Base-by-base conservation (phyloP, 345 rosid species). In the Streptanthus diversifolius region DNA sequence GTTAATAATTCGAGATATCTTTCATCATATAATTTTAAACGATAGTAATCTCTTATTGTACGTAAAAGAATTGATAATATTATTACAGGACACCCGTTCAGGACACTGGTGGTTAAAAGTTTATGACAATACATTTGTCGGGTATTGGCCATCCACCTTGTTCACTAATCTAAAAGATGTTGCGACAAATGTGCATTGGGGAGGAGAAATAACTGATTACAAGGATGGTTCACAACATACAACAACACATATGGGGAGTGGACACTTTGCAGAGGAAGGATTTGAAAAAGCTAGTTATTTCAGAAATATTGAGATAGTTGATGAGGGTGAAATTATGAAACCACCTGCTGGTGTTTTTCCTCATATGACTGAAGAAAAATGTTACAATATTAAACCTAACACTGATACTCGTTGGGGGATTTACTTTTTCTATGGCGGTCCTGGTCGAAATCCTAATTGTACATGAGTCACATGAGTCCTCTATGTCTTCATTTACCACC, bases 21-120 rank as follows among this genome's bases (percentile, higher is more conserved):
- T 60, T 22, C 13, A 29, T 5, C 1, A 30, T 29, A 60, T 10
- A 10, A 36, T 5, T 22, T 60, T 5, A 13, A n/a, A 14, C n/a
- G n/a, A n/a, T n/a, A 37, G 13, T 8, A 14, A 3, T 36, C 44
- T 59, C 10, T 19, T 60, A 22, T 60, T 2, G 19, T 7, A 53
- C 8, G 5, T 59, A 19, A 7, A 37, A 7, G 5, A 27, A 13
- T 47, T 47, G 29, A 14, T 33, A n/a, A 8, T 8, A 3, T 8
- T 19, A 47, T 66, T 19, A 44, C 47, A 84, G 85, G 85, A 84
- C 32, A 60, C 72, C 8, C 39, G 14, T 8, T 63, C 61, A 12
- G 81, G 84, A 8, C 40, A 85, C 40, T 85, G 83, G 88, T 85
- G 86, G 86, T 55, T 85, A 43, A 64, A 55, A 58, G 47, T 77